Base-by-base conservation (phyloP, 345 rosid genomes). In the Garcia nutans region DNA sequence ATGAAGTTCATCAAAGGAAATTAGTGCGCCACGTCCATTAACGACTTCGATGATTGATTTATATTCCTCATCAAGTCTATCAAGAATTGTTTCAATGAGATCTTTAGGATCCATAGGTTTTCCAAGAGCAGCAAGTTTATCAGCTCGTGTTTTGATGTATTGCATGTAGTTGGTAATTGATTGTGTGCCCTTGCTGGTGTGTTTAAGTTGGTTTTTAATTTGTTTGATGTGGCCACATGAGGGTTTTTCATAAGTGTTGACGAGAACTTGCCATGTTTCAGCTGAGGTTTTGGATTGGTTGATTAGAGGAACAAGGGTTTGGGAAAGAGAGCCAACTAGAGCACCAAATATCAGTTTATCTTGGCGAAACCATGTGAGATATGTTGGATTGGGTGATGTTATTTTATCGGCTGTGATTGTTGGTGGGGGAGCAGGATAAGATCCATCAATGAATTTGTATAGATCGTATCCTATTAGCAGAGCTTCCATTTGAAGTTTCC, bases 401-500 rank as follows among this genome's bases (percentile, higher is more conserved):
- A 11, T 26, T 9, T 23, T 24, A 24, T 50, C 20, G 3, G 37
- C 19, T 0, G 10, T 24, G 15, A 50, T 69, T 6, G 72, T 47
- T 22, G 19, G 11, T 22, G 60, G 3, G 20, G 72, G 23, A 24
- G 59, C 5, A 23, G 0, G 59, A 28, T 22, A 26, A 26, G n/a
- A 69, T 10, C 44, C 59, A 50, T 13, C 58, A 23, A 50, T 26
- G 44, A 47, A 69, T 69, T 69, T 47, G 41, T 49, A 26, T 24
- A 45, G 20, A 20, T 69, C 59, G 26, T 50, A 69, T 1, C 72
- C 41, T 20, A 69, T 23, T 47, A 69, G 13, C 13, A 65, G 70
- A 15, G 52, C 52, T n/a, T 65, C 49, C 50, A 65, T 33, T 42
- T 65, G 70, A 16, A 65, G 72, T 69, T 22, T 47, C n/a, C n/a